Evolutionary conservation across 2,329 filamentous ascomycete genomes (phyloP), one percentile per base, ranked within the genome.

Genomic region (Ceratocystis smalleyi): DNA sequence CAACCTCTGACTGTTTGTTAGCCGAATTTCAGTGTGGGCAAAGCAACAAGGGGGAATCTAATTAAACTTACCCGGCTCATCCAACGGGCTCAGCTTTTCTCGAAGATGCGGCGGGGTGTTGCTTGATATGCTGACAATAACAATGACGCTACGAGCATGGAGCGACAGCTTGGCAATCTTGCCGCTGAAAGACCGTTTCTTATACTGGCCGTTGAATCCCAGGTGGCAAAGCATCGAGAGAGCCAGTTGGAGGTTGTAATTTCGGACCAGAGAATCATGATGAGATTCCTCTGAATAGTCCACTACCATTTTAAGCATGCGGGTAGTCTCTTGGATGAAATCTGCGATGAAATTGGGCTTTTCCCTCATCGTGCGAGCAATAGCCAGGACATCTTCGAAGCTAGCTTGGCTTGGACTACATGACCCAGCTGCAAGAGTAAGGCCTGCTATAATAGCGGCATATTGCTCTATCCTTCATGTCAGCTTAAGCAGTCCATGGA

Each of bases 221-320:
- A 96, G 76, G 62, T 89, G 85, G 65, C 88, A 86, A 71, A 95
- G 84, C 32, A 94, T 83, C 70, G 89, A 88, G 12, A 96, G 77
- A 65, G 85, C 89, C 64, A 88, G 80, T 67, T 90, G 87, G 57
- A 96, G 80, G 43, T 84, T 79, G 2, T 79, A 77, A 70, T 94
- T 91, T 66, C 85, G 79, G 68, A 94, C 81, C 43, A 95, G 77
- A 66, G 85, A 79, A 71, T 92, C 85, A 69, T 87, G 83, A 55
- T 83, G 81, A 1, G 83, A 77, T 67, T 95, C 89, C 60, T 88
- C 82, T 0, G 89, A 87, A 71, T 91, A 95, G 74, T 97, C 92
- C 59, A 91, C 83, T 61, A 85, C 83, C 35, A 89, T 79, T 67
- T 85, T 86, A 62, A 91, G 76, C 65, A 88, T 83, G 49, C 82